Evolutionary conservation across 176 grass and related monocot species (phyloP).

Genomic region (Microstegium vimineum): DNA sequence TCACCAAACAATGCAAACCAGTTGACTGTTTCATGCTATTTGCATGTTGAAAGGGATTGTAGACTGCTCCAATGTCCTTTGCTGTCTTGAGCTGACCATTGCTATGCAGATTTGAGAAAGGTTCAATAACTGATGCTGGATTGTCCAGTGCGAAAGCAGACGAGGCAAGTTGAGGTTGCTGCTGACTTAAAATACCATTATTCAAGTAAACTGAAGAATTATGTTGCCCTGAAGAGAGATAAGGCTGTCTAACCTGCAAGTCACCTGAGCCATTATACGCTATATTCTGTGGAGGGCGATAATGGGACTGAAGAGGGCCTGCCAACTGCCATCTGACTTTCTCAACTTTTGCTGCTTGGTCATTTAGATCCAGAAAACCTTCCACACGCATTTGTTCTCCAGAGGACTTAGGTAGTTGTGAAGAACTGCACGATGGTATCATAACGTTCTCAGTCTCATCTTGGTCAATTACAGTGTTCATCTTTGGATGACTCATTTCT

Average conservation of each 20-base stretch:
- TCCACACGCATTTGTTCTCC: slow-evolving; percentile 15
- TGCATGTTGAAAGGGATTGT: slow-evolving; percentile 23
- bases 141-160: slow-evolving; percentile 25
- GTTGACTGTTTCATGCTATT: slow-evolving; percentile 32
- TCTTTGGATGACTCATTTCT: slow-evolving; percentile 16
- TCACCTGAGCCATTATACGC: slow-evolving; percentile 15
- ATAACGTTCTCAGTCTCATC: slow-evolving; percentile 1
- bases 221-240: slow-evolving; percentile 19
- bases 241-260: slow-evolving; percentile 28
- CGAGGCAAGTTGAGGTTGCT: slow-evolving; percentile 13
- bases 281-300: slow-evolving; percentile 22
- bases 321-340: slow-evolving; percentile 33
- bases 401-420: slow-evolving; percentile 17
- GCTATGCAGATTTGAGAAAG: slow-evolving; percentile 23
- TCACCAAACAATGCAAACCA: slow-evolving; percentile 32
- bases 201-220: slow-evolving; percentile 24
- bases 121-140: slow-evolving; percentile 26
- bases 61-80: slow-evolving; percentile 8
- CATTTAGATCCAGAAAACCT: slow-evolving; percentile 26
- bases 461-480: background rate
- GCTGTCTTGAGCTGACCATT: slow-evolving; percentile 33
- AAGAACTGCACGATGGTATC: slow-evolving; percentile 17
- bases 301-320: slow-evolving; percentile 28
- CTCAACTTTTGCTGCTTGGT: slow-evolving; percentile 8
- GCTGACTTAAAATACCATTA: slow-evolving; percentile 23